These are phyloP conservation scores for Lophiotrema nucula DNA, from an alignment of 495 filamentous ascomycete species.

Conservation along the genomic window DNA sequence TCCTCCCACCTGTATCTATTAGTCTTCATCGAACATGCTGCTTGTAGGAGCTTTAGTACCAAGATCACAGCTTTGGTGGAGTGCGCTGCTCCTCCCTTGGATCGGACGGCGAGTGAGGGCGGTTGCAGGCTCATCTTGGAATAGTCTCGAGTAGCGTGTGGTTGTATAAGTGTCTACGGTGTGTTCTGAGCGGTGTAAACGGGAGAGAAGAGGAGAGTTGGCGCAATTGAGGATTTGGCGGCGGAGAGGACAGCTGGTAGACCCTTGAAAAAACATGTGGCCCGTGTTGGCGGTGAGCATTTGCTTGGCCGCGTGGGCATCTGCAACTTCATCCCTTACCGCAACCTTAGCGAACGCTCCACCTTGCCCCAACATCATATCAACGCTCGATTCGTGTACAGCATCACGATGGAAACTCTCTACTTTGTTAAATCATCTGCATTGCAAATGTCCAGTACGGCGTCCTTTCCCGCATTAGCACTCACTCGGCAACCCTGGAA, in stretches of 20 bases:
- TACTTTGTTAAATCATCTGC: no score
- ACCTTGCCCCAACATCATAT: no score
- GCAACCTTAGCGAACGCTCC: no score
- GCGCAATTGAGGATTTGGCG: background rate
- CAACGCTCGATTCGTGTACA: no score
- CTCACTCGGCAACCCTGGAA: no score
- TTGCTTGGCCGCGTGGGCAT: no score
- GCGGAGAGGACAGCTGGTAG: background rate
- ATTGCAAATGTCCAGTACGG: no score
- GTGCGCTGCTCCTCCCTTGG: constrained; percentile 39
- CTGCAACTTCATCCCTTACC: no score
- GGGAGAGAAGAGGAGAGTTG: background rate
- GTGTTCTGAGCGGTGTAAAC: background rate
- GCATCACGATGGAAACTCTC: no score
- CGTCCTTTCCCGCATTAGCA: no score
- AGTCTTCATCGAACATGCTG: constrained; percentile 17
- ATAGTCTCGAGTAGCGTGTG: background rate
- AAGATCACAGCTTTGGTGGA: constrained; percentile 72
- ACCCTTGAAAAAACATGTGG: background rate
- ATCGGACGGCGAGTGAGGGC: constrained; percentile 33
- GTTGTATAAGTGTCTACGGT: background rate
- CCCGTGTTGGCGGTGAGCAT: constrained; percentile 3
- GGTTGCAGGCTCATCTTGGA: constrained; percentile 40
- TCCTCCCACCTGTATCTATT: constrained; percentile 73
- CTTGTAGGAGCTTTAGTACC: constrained; percentile 44